Conservation (phyloP, 2,329 filamentous ascomycete species). For the Epichloe brachyelytri region DNA sequence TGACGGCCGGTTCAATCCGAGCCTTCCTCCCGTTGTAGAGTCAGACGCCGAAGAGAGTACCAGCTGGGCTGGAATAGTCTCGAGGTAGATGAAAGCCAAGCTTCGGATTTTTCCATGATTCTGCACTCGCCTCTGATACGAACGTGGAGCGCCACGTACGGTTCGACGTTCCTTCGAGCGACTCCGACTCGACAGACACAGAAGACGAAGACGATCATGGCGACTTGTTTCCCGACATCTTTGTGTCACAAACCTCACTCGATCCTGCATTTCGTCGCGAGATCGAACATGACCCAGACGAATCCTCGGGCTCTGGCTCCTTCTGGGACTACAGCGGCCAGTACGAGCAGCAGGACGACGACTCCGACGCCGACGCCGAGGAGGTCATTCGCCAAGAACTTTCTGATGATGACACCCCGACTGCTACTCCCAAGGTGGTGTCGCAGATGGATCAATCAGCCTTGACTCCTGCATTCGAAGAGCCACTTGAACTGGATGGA, state of each 20-base stretch:
- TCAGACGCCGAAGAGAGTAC: slow-evolving; percentile 31
- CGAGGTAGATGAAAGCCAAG: slow-evolving; percentile 29
- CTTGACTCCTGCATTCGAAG: slow-evolving; percentile 19
- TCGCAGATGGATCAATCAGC: slow-evolving; percentile 15
- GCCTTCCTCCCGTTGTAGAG: slow-evolving; percentile 20
- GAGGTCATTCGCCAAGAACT: slow-evolving; percentile 23
- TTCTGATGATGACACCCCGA: slow-evolving; percentile 29
- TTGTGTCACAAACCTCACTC: slow-evolving; percentile 60
- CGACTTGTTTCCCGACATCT: slow-evolving; percentile 64
- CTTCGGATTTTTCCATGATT: slow-evolving; percentile 30
- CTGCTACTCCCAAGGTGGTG: slow-evolving; percentile 27
- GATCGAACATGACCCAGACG: slow-evolving; percentile 55
- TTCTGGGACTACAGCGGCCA: slow-evolving; percentile 51
- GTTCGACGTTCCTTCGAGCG: slow-evolving; percentile 56
- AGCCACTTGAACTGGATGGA: slow-evolving; percentile 35
- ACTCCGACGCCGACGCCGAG: slow-evolving; percentile 33
- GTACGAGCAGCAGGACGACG: slow-evolving; percentile 20
- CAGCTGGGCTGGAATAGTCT: slow-evolving; percentile 44
- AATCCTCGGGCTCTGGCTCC: slow-evolving; percentile 43
- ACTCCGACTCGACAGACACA: slow-evolving; percentile 52
- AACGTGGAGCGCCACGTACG: slow-evolving; percentile 52
- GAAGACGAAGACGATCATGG: slow-evolving; percentile 49
- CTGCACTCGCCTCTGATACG: slow-evolving; percentile 28
- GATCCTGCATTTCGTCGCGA: slow-evolving; percentile 61
- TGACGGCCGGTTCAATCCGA: slow-evolving; percentile 26